These are phyloP conservation scores for Achlya hypogyna DNA, from an alignment of 352 stramenopile species.

Conservation along the genomic window DNA sequence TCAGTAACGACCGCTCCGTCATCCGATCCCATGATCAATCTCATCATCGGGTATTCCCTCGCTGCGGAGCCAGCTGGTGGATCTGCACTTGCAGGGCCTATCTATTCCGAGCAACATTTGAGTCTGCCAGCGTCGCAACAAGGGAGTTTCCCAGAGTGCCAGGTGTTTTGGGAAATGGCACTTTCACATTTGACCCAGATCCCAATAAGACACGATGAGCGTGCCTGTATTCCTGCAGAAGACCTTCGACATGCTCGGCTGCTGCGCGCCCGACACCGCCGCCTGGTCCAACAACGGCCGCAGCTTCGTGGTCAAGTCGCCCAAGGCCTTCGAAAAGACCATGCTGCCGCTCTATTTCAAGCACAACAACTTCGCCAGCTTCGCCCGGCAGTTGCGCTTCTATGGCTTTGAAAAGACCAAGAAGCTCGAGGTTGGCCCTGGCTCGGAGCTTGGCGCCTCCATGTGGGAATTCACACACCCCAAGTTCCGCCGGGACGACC, in stretches of 20 bases:
- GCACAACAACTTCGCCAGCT: conserved; percentile 91
- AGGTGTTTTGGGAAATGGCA: too few species aligned
- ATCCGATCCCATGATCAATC: not conserved
- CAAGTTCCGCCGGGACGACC: conserved; percentile 16
- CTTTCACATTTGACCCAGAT: not conserved
- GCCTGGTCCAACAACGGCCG: conserved; percentile 68
- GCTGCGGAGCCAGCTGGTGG: not conserved
- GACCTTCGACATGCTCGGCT: conserved; percentile 91
- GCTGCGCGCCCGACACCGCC: conserved; percentile 58
- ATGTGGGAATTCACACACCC: conserved; percentile 16
- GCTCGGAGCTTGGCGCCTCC: conserved; percentile 51
- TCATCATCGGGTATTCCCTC: not conserved
- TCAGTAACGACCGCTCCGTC: not conserved
- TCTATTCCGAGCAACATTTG: too few species aligned
- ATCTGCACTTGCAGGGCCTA: too few species aligned
- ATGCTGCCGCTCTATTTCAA: conserved; percentile 92
- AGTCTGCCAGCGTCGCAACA: not conserved
- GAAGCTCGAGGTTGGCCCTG: conserved; percentile 77
- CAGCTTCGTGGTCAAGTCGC: conserved; percentile 88
- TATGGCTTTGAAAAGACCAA: conserved; percentile 92
- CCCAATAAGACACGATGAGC: not conserved
- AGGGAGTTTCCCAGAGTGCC: not conserved
- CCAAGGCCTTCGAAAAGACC: conserved; percentile 83
- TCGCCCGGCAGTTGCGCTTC: conserved; percentile 90
- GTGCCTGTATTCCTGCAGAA: conserved; percentile 88